These are phyloP conservation scores for Pistacia vera DNA, from an alignment of 345 rosid species.

Conservation along the genomic window DNA sequence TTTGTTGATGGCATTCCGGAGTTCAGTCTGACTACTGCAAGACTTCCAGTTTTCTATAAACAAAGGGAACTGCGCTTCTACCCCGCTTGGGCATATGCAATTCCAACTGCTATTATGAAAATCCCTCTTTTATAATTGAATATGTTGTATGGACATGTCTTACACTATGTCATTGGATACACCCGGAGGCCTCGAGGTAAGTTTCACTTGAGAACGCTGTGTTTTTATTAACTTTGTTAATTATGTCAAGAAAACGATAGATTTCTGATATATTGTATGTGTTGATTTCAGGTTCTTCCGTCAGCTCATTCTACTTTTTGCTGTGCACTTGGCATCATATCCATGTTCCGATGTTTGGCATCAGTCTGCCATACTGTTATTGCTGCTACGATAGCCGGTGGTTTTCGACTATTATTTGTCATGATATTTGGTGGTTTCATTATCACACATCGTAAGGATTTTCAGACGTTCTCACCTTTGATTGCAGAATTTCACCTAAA, in stretches of 20 bases:
- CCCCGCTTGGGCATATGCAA: slow-evolving; percentile 74
- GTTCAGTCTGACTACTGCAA: slow-evolving; percentile 42
- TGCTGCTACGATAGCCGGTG: slow-evolving; percentile 52
- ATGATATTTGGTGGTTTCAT: slow-evolving; percentile 67
- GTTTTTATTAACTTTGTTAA: neutral
- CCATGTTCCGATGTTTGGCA: slow-evolving; percentile 73
- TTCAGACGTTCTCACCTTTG: neutral
- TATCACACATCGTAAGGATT: slow-evolving; percentile 53
- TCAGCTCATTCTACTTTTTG: slow-evolving; percentile 59
- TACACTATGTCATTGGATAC: slow-evolving; percentile 78
- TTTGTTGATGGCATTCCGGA: slow-evolving; percentile 57
- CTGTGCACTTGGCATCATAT: slow-evolving; percentile 61
- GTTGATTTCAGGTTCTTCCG: slow-evolving; percentile 59
- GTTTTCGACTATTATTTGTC: slow-evolving; percentile 40
- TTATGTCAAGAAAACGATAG: neutral
- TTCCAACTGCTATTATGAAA: slow-evolving; percentile 54
- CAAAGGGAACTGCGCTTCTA: slow-evolving; percentile 58
- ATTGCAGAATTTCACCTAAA: neutral
- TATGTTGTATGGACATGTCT: slow-evolving; percentile 63
- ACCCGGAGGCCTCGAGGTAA: slow-evolving; percentile 70
- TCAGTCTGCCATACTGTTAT: slow-evolving; percentile 53
- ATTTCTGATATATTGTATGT: neutral
- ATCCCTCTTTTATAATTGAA: slow-evolving; percentile 57
- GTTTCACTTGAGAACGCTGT: neutral
- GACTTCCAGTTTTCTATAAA: slow-evolving; percentile 62